Evolutionary conservation across 495 filamentous ascomycete genomes (phyloP), one percentile per base, ranked within the genome.

Genomic region (Neurospora sp.): DNA sequence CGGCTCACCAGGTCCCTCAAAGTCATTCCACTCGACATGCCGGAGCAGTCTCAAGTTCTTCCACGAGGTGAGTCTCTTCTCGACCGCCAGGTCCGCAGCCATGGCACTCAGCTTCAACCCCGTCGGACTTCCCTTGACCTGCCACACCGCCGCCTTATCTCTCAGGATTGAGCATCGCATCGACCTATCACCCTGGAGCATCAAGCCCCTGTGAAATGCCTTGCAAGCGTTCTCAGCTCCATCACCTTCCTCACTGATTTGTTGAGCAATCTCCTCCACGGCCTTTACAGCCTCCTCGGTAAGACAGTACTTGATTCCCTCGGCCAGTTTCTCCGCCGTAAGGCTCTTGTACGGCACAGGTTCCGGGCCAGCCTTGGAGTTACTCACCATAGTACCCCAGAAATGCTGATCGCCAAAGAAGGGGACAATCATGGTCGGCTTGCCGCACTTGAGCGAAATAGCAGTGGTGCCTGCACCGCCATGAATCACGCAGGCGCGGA

Each of bases 361-460:
- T 38, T 85, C 81, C 2, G 91, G 88, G 1, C 93, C 93, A 16
- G 92, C 92, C 4, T 88, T 87, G 3, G 89, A 86, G 27, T 83
- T 84, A 0, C 86, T 86, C 4, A 94, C 85, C 88, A 93, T 93
- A 5, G 85, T 80, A 11, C 92, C 93, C 93, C 93, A 97, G 80
- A 96, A 96, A 18, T 89, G 86, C 81, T 97, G 93, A 74, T 92
- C 90, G 0, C 90, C 90, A 75, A 92, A 92, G 79, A 92, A 92
- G 6, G 90, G 89, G 2, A 91, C 88, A 39, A 92, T 83, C 84
- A 91, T 88, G 20, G 88, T 91, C 27, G 90, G 90, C 73, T 85
- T 88, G 0, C 88, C 90, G 72, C 85, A 88, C 77, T 88, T 89
- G 35, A 92, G 83, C 18, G 89, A 87, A 23, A 89, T 90, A 4